Base-by-base conservation (phyloP, 2,329 filamentous ascomycete genomes). In the Cytospora leucostoma region DNA sequence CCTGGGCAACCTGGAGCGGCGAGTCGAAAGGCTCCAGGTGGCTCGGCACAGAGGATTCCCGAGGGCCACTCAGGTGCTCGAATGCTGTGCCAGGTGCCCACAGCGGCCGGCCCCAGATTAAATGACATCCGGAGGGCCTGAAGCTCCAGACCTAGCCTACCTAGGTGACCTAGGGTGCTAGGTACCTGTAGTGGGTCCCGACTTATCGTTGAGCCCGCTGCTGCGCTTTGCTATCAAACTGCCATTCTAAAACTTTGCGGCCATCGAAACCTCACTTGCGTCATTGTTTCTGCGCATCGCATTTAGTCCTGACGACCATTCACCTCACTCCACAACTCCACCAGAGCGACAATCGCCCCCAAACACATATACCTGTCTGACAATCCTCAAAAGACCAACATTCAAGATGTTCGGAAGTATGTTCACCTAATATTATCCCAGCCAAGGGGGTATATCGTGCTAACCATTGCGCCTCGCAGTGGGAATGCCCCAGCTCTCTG, bases 401-500 rank as follows among this genome's bases (percentile, higher is more conserved):
- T 34, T 47, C 75, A 83, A 76, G 19, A 88, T 88, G 85, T 88
- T 88, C 70, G 85, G 84, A 80, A 82, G 84, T 86, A 76, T 77
- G 50, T 60, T 59, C 38, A 40, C 54, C 49, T 47, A 59, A 4
- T 51, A 15, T 13, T 62, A n/a, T 38, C 37, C n/a, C n/a, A 19
- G 13, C 38, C 40, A 33, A 15, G 15, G 32, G 10, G 13, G 33
- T 7, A 27, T n/a, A 15, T 17, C 40, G 50, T 56, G 53, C 64
- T 66, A 51, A 65, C 50, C 21, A 59, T 35, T 49, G 3, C 35
- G 7, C 8, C 40, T 38, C 56, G 38, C 72, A 89, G 86, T 86
- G 80, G 86, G 82, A 69, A 83, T 90, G 78, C 88, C 89, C 74
- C 87, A 87, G 75, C 83, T 87, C 71, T 86, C 86, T 64, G 79